These are phyloP conservation scores for Fusarium vanettenii DNA, from an alignment of 2,329 filamentous ascomycete species.

Conservation along the genomic window DNA sequence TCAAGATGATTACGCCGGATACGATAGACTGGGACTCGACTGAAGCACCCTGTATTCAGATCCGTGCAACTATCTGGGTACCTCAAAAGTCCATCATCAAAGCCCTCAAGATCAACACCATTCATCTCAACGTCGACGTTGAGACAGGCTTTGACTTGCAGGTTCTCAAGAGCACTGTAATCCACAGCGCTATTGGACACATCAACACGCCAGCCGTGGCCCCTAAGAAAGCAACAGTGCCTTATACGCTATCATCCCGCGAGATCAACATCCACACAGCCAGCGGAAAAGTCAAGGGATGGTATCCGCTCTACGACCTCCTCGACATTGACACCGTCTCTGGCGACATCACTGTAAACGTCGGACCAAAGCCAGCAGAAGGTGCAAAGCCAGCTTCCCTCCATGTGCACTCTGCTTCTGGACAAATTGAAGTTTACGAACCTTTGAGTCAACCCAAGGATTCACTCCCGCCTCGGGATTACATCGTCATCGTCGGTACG, in stretches of 20 bases:
- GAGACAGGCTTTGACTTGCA: slow-evolving; percentile 54
- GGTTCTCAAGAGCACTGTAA: slow-evolving; percentile 40
- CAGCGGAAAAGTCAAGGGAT: slow-evolving; percentile 58
- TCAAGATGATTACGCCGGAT: slow-evolving; percentile 55
- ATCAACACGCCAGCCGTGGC: slow-evolving; percentile 51
- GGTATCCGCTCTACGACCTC: slow-evolving; percentile 63
- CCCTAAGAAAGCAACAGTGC: slow-evolving; percentile 31
- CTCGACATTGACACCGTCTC: slow-evolving; percentile 59
- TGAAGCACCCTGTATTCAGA: slow-evolving; percentile 58
- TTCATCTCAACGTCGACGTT: slow-evolving; percentile 55
- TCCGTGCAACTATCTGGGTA: slow-evolving; percentile 60
- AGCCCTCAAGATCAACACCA: slow-evolving; percentile 49
- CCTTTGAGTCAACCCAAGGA: slow-evolving; percentile 47
- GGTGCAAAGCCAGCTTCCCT: slow-evolving; percentile 54
- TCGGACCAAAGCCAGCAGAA: slow-evolving; percentile 56
- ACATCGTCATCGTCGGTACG: slow-evolving; percentile 57
- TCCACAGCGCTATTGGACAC: slow-evolving; percentile 54
- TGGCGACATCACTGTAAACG: slow-evolving; percentile 54
- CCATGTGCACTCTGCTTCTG: slow-evolving; percentile 56
- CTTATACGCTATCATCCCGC: slow-evolving; percentile 58
- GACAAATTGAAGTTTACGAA: slow-evolving; percentile 55
- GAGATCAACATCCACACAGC: slow-evolving; percentile 56
- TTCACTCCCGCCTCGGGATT: slow-evolving; percentile 59
- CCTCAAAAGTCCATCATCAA: slow-evolving; percentile 55
- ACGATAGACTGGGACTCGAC: slow-evolving; percentile 44